These are phyloP conservation scores for Beauveria brongniartii DNA, from an alignment of 2,329 filamentous ascomycete species.

Conservation along the genomic window DNA sequence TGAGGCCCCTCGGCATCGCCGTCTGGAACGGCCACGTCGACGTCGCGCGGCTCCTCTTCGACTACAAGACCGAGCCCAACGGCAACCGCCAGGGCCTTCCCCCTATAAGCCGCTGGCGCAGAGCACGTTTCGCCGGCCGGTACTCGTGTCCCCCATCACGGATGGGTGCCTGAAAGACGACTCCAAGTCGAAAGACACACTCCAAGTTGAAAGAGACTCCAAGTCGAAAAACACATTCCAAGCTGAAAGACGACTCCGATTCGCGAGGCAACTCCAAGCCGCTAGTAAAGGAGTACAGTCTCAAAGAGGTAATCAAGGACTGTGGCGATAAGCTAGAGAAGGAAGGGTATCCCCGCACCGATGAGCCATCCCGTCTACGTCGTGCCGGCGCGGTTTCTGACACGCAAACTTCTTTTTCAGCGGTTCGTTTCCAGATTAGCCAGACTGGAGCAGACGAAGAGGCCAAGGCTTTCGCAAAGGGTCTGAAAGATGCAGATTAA, in stretches of 20 bases:
- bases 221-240: too few species aligned
- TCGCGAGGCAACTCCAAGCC: background rate
- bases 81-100: too few species aligned
- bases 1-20: background rate
- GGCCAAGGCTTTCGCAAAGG: background rate
- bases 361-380: background rate
- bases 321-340: background rate
- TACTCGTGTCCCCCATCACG: background rate
- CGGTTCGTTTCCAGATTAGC: background rate
- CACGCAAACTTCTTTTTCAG: background rate
- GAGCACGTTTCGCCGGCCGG: background rate
- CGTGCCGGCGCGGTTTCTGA: background rate
- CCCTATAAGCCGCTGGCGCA: background rate
- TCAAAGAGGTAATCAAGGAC: background rate
- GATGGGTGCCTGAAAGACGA: background rate
- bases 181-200: too few species aligned
- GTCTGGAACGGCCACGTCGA: background rate
- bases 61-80: background rate
- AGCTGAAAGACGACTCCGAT: too few species aligned
- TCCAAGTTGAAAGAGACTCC: too few species aligned
- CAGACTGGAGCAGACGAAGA: background rate
- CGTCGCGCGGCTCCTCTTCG: background rate
- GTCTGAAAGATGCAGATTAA: background rate
- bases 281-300: background rate
- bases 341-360: background rate